phyloP scores from a whole-genome alignment of 2,329 filamentous ascomycete genomes.

The Fusarium oligoseptatum region DNA sequence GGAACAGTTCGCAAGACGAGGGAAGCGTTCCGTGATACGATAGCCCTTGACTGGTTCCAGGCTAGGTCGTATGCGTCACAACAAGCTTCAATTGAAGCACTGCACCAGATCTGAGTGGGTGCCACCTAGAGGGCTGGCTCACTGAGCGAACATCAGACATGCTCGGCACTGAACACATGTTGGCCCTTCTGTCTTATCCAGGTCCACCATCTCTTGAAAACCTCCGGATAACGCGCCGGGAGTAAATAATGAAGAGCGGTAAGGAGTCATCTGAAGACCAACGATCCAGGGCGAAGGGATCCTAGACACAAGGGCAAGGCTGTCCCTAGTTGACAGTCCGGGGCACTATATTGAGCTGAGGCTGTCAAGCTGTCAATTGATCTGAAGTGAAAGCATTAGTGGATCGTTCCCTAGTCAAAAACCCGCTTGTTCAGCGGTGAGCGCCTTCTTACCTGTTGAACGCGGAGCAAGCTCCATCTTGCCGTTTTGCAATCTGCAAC shows the following conservation, averaged over 20 bases:
- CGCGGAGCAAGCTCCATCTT: slow-evolving; percentile 12
- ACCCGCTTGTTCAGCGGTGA: slow-evolving; percentile 32
- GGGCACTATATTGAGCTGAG: slow-evolving; percentile 5
- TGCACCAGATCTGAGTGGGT: not conserved
- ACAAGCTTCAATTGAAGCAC: not conserved
- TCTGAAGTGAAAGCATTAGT: slow-evolving; percentile 14
- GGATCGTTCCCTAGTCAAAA: slow-evolving; percentile 16
- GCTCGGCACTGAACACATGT: not conserved
- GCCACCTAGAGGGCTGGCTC: not conserved
- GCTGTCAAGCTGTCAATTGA: slow-evolving; percentile 21
- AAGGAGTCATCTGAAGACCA: not conserved
- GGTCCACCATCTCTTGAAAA: not conserved
- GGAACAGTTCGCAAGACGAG: not conserved
- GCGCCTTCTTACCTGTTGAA: slow-evolving; percentile 23
- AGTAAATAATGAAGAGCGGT: slow-evolving; percentile 2
- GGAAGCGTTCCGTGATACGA: not conserved
- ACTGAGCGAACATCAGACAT: not conserved
- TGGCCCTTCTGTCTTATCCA: not conserved
- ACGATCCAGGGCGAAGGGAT: not conserved
- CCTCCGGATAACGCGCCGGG: not conserved
- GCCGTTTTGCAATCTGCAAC: slow-evolving; percentile 32
- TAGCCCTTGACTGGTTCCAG: not conserved
- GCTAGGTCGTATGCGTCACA: not conserved
- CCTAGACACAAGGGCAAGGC: slow-evolving; percentile 19
- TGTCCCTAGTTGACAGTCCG: slow-evolving; percentile 8